phyloP scores from a whole-genome alignment of 148 eudicot species.

The Limonium bicolor region DNA sequence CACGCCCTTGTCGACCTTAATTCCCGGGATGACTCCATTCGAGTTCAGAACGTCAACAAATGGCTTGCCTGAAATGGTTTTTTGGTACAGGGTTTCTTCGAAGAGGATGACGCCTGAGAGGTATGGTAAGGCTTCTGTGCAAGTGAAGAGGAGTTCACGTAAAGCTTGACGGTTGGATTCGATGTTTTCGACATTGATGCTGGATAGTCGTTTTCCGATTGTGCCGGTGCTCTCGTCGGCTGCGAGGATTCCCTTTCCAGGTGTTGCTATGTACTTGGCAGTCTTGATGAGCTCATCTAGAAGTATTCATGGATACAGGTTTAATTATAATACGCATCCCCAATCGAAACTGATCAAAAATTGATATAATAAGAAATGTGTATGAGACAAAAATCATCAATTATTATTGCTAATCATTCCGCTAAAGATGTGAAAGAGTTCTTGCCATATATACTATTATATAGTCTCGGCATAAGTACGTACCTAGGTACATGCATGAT shows the following conservation, averaged over 20 bases:
- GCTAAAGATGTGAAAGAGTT: too few species aligned
- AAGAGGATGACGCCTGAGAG: conserved; percentile 90
- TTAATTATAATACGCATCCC: too few species aligned
- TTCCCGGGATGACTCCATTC: conserved; percentile 78
- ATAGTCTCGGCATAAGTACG: too few species aligned
- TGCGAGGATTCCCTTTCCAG: conserved; percentile 84
- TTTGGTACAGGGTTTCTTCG: conserved; percentile 81
- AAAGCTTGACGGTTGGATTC: conserved; percentile 80
- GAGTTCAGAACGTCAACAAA: conserved; percentile 72
- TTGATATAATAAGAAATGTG: too few species aligned
- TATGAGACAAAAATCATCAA: too few species aligned
- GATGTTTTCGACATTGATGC: conserved; percentile 74
- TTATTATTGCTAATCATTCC: too few species aligned
- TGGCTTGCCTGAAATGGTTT: conserved; percentile 58
- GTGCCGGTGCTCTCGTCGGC: conserved; percentile 96
- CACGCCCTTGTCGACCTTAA: conserved; percentile 86
- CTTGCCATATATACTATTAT: too few species aligned
- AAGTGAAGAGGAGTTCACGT: conserved; percentile 71
- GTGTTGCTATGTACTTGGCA: conserved; percentile 91
- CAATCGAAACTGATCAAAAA: too few species aligned
- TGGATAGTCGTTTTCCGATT: conserved; percentile 61
- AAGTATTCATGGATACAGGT: too few species aligned
- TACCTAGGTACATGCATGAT: too few species aligned
- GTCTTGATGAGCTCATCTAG: conserved; percentile 79
- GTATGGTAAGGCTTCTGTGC: conserved; percentile 43